These are phyloP conservation scores for Penicillium bovifimosum DNA, from an alignment of 495 filamentous ascomycete species.

Conservation along the genomic window DNA sequence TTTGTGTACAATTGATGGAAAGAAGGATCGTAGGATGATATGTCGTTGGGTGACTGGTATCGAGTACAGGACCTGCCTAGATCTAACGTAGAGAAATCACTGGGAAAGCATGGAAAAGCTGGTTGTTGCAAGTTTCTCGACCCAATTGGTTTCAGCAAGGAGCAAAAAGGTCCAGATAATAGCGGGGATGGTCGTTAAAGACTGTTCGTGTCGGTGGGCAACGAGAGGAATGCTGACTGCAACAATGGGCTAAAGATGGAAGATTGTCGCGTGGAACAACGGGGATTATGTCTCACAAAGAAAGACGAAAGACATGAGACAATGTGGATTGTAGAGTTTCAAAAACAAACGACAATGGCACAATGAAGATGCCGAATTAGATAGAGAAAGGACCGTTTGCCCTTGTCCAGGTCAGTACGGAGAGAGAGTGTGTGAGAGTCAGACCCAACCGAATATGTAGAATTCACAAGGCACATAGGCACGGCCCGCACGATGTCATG, in stretches of 20 bases:
- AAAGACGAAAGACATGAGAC: constrained; percentile 16
- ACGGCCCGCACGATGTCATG: constrained; percentile 1
- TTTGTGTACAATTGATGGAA: background rate
- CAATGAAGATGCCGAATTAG: constrained; percentile 5
- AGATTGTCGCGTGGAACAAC: constrained; percentile 14
- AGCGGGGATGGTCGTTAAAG: constrained; percentile 6
- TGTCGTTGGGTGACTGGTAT: constrained; percentile 10
- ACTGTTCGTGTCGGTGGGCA: constrained; percentile 24
- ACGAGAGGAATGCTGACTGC: constrained; percentile 40
- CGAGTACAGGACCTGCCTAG: constrained; percentile 21
- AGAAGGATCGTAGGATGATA: background rate
- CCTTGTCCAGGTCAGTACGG: constrained; percentile 11
- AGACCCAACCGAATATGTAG: constrained; percentile 11
- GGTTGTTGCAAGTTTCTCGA: constrained; percentile 4
- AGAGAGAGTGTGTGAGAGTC: constrained; percentile 15
- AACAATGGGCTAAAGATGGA: constrained; percentile 12
- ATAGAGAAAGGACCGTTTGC: constrained; percentile 4
- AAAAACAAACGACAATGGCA: constrained; percentile 11
- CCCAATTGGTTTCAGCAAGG: constrained; percentile 4
- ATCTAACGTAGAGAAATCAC: constrained; percentile 9
- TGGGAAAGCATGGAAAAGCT: constrained; percentile 2
- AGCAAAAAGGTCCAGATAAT: constrained; percentile 15
- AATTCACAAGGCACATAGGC: constrained; percentile 10
- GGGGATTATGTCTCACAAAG: constrained; percentile 17
- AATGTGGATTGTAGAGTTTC: background rate